These are phyloP conservation scores for Candida ipomoeae DNA, from an alignment of 805 yeast genomes.

Conservation along the genomic window DNA sequence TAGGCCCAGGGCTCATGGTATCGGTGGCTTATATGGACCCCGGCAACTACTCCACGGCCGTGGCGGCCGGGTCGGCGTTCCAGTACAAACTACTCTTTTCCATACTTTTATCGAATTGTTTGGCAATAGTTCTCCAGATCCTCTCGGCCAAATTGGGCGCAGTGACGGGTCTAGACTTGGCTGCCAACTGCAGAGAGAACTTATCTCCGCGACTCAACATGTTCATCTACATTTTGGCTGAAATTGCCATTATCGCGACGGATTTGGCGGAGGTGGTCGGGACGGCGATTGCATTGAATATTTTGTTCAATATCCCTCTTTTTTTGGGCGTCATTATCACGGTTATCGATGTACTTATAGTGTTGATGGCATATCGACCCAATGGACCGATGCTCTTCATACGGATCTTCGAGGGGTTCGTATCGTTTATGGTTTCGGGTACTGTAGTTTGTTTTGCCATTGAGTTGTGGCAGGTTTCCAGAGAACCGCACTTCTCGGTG, in stretches of 20 bases:
- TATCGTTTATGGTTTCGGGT: constrained; percentile 68
- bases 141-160: constrained; percentile 86
- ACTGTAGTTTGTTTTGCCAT: constrained; percentile 84
- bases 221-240: constrained; percentile 71
- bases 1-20: constrained; percentile 97
- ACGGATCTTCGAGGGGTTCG: constrained; percentile 77
- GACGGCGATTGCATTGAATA: constrained; percentile 90
- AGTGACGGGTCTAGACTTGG: constrained; percentile 90
- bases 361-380: constrained; percentile 83
- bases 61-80: constrained; percentile 87
- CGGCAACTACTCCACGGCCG: constrained; percentile 94
- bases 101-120: constrained; percentile 70
- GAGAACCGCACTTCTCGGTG: constrained; percentile 41
- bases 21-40: constrained; percentile 97
- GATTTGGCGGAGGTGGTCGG: constrained; percentile 97
- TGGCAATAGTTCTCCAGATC: constrained; percentile 84
- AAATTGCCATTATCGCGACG: constrained; percentile 88
- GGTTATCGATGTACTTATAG: constrained; percentile 78
- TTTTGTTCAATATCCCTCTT: constrained; percentile 74
- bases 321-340: constrained; percentile 82
- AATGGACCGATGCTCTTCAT: constrained; percentile 74
- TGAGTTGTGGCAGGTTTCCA: constrained; percentile 68
- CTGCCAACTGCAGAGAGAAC: constrained; percentile 78
- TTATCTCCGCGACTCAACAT: constrained; percentile 59
- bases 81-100: constrained; percentile 76